Evolutionary conservation across 331 rosid species (phyloP).

Genomic region (Arachis monticola): DNA sequence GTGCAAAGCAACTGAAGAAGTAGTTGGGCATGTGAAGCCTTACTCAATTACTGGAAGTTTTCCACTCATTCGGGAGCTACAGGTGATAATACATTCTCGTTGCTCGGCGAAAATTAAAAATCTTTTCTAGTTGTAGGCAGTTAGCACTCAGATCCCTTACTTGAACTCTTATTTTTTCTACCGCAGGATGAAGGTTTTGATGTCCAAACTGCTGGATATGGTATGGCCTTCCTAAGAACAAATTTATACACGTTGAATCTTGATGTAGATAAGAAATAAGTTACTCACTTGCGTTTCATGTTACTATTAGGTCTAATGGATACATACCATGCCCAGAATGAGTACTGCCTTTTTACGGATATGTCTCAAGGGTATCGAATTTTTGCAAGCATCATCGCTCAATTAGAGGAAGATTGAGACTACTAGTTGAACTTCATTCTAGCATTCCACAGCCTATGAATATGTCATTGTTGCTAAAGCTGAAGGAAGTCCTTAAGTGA

Average conservation of each 20-base stretch:
- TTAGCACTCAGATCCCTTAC: constrained; percentile 12
- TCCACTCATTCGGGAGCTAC: constrained; percentile 87
- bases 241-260: constrained; percentile 12
- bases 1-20: constrained; percentile 92
- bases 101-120: neutral
- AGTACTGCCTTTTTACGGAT: constrained; percentile 85
- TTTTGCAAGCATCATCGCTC: constrained; percentile 70
- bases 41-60: constrained; percentile 91
- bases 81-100: constrained; percentile 53
- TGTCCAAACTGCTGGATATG: constrained; percentile 91
- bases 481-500: neutral
- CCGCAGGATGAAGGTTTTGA: constrained; percentile 90
- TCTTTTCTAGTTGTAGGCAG: neutral
- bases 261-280: neutral
- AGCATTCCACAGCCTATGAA: neutral
- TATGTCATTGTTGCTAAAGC: neutral
- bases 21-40: constrained; percentile 88
- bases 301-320: constrained; percentile 75
- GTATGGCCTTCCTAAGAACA: constrained; percentile 49
- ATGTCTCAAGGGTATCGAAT: constrained; percentile 87
- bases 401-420: constrained; percentile 73
- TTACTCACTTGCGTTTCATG: constrained; percentile 30
- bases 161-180: constrained; percentile 2
- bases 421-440: constrained; percentile 18
- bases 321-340: constrained; percentile 92